Base-by-base conservation (phyloP, 2,329 filamentous ascomycete species). In the Pseudogymnoascus sp. region DNA sequence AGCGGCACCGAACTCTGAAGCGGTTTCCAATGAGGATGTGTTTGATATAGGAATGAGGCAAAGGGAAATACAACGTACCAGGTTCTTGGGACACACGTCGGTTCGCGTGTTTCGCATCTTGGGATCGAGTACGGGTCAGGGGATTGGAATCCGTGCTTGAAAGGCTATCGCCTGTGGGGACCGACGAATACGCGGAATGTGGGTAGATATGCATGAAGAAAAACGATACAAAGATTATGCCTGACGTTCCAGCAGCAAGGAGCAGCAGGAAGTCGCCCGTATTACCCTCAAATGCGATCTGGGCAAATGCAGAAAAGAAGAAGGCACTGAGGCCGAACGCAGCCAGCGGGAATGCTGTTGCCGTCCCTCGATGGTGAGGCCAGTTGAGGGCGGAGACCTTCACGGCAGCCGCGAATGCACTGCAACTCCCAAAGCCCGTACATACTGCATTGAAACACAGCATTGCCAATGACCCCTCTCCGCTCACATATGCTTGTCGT, bases 241-340 rank as follows among this genome's bases (percentile, higher is more conserved):
- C 75, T 63, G 87, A 89, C 1, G 93, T 97, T 14, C 92, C 92
- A 65, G 85, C 79, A 3, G 92, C 86, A 39, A 99, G 79, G 28
- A 97, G 77, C 65, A 93, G 78, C 62, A 99, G 80, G 68, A 97
- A 92, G 38, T 84, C 83, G 61, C 88, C 87, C 0, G 92, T 94
- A 69, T 95, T 86, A 38, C 91, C 90, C 2, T 90, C 89, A 70
- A 96, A 92, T 39, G 90, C 77, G 54, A 95, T 71, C 16, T 85
- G 84, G 20, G 91, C 90, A 35, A 95, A 75, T 2, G 87, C 81
- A 0, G 94, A 93, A 76, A 97, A 99, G 78, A 97, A 96, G 76
- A 99, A 94, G 60, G 94, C 94, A 72, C 92, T 97, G 62, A 99
- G 77, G 2, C 94, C 94, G 71, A 97, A 97, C 2, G 90, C 92